A percentile compares a stretch with the other conserved stretches of the same genome.
Evolutionary conservation across 2,329 filamentous ascomycete species (phyloP).

Genomic region (Chalaropsis thielavioides): DNA sequence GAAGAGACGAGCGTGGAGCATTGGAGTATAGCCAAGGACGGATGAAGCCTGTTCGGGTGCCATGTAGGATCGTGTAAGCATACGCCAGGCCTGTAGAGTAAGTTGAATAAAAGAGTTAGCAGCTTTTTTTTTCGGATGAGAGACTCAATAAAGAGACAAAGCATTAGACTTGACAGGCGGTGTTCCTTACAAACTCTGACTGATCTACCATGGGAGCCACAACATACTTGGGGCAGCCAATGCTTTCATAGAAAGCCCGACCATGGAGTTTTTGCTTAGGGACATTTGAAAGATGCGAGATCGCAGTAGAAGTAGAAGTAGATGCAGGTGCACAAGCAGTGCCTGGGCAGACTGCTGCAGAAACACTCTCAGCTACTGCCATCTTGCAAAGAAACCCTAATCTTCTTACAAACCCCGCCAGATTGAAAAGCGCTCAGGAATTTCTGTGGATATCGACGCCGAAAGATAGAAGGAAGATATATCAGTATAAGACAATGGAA

Average conservation of each 20-base stretch:
- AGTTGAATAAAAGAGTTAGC: constrained; percentile 10
- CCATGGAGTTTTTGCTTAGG: constrained; percentile 53
- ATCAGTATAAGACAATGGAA: background rate
- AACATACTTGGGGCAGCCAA: constrained; percentile 80
- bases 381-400: constrained; percentile 12
- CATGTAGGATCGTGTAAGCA: constrained; percentile 89
- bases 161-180: constrained; percentile 24
- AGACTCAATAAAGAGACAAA: background rate
- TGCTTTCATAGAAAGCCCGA: constrained; percentile 83
- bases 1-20: constrained; percentile 90
- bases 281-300: background rate
- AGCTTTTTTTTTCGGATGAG: background rate
- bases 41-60: constrained; percentile 46
- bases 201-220: constrained; percentile 97
- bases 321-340: too few relatives aligned
- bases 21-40: constrained; percentile 82
- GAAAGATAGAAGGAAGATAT: background rate
- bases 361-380: background rate
- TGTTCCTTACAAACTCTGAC: constrained; percentile 66
- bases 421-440: background rate
- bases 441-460: background rate
- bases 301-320: constrained; percentile 11
- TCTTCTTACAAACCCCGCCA: constrained; percentile 9
- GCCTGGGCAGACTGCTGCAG: background rate
- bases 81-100: constrained; percentile 66